These are phyloP conservation scores for Beauveria sp. DNA, from an alignment of 2,329 filamentous ascomycete genomes.

Conservation along the genomic window DNA sequence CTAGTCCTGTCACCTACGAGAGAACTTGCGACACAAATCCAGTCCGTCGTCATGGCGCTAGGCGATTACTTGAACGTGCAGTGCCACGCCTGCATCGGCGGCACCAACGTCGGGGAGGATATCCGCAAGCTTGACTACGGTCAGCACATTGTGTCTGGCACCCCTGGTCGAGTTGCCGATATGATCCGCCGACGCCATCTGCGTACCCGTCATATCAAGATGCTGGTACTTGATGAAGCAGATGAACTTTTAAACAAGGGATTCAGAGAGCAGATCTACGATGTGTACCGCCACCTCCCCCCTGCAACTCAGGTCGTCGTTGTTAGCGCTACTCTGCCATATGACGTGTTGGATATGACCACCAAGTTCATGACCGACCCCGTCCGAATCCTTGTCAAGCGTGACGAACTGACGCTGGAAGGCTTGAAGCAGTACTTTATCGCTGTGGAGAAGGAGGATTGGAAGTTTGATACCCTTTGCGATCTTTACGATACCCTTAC, in stretches of 20 bases:
- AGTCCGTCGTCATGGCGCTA: slow-evolving; percentile 98
- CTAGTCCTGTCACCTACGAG: slow-evolving; percentile 93
- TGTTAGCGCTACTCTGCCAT: slow-evolving; percentile 90
- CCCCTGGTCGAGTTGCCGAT: slow-evolving; percentile 80
- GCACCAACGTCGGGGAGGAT: slow-evolving; percentile 95
- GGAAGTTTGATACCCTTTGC: slow-evolving; percentile 98
- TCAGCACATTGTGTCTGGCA: slow-evolving; percentile 95
- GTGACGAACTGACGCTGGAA: slow-evolving; percentile 95
- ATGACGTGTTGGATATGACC: slow-evolving; percentile 98
- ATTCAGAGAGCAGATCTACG: slow-evolving; percentile 98
- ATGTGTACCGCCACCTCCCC: slow-evolving; percentile 94
- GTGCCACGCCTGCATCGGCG: slow-evolving; percentile 96
- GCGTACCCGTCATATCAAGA: slow-evolving; percentile 56
- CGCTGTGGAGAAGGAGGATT: slow-evolving; percentile 97
- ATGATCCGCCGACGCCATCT: slow-evolving; percentile 53
- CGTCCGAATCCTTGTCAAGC: slow-evolving; percentile 93
- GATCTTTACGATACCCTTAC: slow-evolving; percentile 98
- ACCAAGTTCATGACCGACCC: slow-evolving; percentile 99
- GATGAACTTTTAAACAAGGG: slow-evolving; percentile 75
- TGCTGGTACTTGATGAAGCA: slow-evolving; percentile 55
- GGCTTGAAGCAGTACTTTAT: slow-evolving; percentile 99
- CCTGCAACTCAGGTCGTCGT: slow-evolving; percentile 98
- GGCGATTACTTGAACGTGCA: slow-evolving; percentile 99
- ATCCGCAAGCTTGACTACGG: slow-evolving; percentile 97
- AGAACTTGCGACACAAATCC: slow-evolving; percentile 95